Evolutionary conservation across 139 green algal genomes (phyloP).

Genomic region (Picochlorum sp.): DNA sequence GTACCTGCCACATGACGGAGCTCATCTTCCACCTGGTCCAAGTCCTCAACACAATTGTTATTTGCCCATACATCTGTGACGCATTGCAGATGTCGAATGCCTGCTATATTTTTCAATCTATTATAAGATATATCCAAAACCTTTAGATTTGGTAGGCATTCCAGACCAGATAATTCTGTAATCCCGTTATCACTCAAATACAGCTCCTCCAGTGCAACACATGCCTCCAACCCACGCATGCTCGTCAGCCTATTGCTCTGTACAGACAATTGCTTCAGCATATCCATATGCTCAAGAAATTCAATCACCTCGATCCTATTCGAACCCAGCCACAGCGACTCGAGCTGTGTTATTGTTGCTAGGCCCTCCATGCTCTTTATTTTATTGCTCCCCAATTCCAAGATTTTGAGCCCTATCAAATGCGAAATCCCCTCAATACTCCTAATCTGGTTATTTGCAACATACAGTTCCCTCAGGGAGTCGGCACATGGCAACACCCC

Average conservation of each 20-base stretch:
- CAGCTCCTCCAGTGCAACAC: slow-evolving; percentile 69
- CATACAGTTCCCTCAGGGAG: slow-evolving; percentile 67
- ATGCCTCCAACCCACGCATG: slow-evolving; percentile 66
- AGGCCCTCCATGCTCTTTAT: slow-evolving; percentile 58
- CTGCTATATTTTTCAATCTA: slow-evolving; percentile 30
- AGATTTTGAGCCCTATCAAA: slow-evolving; percentile 52
- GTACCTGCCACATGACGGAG: slow-evolving; percentile 29
- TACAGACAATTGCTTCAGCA: slow-evolving; percentile 41
- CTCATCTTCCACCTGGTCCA: slow-evolving; percentile 46
- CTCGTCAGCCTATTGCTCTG: slow-evolving; percentile 69
- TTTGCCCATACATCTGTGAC: slow-evolving; percentile 91
- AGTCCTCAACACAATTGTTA: slow-evolving; percentile 64
- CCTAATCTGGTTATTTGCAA: slow-evolving; percentile 77
- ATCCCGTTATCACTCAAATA: slow-evolving; percentile 93
- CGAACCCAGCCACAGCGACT: slow-evolving; percentile 86
- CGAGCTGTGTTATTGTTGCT: slow-evolving; percentile 40
- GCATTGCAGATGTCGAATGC: slow-evolving; percentile 21
- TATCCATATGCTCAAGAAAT: slow-evolving; percentile 31
- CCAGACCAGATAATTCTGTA: slow-evolving; percentile 32
- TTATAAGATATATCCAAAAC: slow-evolving; percentile 86
- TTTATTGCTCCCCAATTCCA: slow-evolving; percentile 92
- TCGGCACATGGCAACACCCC: not conserved
- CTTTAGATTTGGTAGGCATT: slow-evolving; percentile 39
- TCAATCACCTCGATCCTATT: slow-evolving; percentile 74
- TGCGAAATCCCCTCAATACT: slow-evolving; percentile 33